Conservation (phyloP, 2,329 filamentous ascomycete genomes). For the Fusarium sp. region DNA sequence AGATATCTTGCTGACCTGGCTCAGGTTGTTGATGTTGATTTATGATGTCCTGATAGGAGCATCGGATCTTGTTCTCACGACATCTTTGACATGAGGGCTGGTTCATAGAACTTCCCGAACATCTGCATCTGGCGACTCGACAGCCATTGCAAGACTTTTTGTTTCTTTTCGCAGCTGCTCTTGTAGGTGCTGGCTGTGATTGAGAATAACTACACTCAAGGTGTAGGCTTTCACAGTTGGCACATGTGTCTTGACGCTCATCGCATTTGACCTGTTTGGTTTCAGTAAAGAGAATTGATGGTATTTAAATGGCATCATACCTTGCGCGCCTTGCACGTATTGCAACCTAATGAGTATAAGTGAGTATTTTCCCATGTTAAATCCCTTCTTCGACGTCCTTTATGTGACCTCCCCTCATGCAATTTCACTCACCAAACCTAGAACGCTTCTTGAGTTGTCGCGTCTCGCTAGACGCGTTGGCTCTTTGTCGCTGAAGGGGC, state of each 20-base stretch:
- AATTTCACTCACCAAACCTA: not conserved
- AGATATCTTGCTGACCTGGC: not conserved
- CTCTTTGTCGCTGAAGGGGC: not conserved
- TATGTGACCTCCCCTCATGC: not conserved
- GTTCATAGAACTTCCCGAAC: not conserved
- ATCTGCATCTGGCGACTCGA: constrained; percentile 6
- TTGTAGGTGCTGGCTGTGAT: not conserved
- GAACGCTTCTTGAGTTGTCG: not conserved
- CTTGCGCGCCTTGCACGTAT: not conserved
- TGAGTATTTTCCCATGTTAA: not conserved
- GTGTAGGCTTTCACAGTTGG: constrained; percentile 26
- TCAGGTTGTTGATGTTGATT: not conserved
- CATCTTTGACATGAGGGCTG: constrained; percentile 5
- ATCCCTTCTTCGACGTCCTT: not conserved
- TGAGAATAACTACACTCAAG: constrained; percentile 7
- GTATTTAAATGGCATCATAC: not conserved
- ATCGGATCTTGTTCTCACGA: not conserved
- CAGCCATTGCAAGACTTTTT: constrained; percentile 4
- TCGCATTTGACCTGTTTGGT: constrained; percentile 31
- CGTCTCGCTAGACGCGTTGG: not conserved
- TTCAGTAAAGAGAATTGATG: not conserved
- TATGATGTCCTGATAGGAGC: constrained; percentile 2
- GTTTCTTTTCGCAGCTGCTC: not conserved
- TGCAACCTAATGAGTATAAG: not conserved
- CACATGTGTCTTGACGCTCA: constrained; percentile 23